Conservation (phyloP, 352 stramenopile genomes). For the Globisporangium okanoganense region DNA sequence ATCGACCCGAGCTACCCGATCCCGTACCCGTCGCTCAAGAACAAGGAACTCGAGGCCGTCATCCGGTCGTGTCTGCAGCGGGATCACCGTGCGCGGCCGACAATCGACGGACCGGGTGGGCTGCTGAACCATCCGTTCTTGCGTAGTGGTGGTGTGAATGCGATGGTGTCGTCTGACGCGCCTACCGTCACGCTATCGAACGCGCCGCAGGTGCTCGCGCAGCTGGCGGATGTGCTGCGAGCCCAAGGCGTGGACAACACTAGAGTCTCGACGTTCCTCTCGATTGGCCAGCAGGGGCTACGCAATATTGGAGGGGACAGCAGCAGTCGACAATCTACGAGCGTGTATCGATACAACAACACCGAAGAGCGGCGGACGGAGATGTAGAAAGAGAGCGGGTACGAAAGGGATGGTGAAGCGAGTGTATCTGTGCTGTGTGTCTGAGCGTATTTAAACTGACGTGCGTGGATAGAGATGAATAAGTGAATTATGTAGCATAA, state of each 20-base stretch:
- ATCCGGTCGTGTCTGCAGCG: constrained; percentile 84
- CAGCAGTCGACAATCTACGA: constrained; percentile 14
- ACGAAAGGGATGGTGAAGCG: neutral
- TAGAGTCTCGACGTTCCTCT: constrained; percentile 46
- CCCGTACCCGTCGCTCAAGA: constrained; percentile 74
- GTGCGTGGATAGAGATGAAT: too few relatives aligned
- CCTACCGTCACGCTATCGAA: constrained; percentile 39
- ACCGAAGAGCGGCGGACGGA: constrained; percentile 61
- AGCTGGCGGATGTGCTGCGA: constrained; percentile 47
- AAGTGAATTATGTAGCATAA: too few relatives aligned
- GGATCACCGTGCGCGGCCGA: constrained; percentile 68
- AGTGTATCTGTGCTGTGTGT: constrained; percentile 1
- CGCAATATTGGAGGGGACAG: constrained; percentile 1
- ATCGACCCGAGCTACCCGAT: constrained; percentile 92
- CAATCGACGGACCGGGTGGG: constrained; percentile 75
- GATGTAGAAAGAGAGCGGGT: constrained; percentile 34
- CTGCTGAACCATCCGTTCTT: constrained; percentile 87
- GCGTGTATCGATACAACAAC: constrained; percentile 43
- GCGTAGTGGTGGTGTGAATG: constrained; percentile 24
- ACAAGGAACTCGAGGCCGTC: constrained; percentile 84
- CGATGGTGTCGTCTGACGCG: constrained; percentile 15
- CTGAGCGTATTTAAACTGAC: constrained; percentile 5
- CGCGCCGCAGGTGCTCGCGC: constrained; percentile 33
- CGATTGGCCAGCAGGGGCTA: constrained; percentile 43
- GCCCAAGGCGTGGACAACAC: constrained; percentile 39